Evolutionary conservation across 2,329 filamentous ascomycete species (phyloP), one percentile per base, ranked within the genome.

Genomic region (Berkeleyomyces basicola): DNA sequence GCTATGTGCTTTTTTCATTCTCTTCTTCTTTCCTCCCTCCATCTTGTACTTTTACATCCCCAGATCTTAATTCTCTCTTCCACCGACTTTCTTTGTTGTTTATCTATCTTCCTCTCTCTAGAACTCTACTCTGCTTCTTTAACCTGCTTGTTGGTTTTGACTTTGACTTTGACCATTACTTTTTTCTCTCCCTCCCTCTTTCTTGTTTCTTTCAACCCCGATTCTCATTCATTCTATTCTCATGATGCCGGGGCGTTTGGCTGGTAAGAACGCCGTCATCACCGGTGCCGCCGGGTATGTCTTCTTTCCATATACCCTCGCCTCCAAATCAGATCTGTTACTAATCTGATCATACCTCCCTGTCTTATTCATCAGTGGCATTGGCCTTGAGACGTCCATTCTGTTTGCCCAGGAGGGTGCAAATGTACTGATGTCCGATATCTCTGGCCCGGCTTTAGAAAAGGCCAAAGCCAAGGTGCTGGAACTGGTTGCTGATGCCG

Each of bases 351-450:
- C 44, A 47, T 16, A 55, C 51, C 10, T 59, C 10, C 33, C 16
- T 59, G 14, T 58, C 40, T 49, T 36, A 16, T 31, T 31, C 43
- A 7, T 31, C 70, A 91, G 91, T 70, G 91, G 91, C 70, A 96
- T 96, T 70, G 91, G 91, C 67, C 86, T 96, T 58, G 90, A 96
- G 77, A 96, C 91, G 1, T 82, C 82, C 63, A 91, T 96, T 68
- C 86, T 96, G 64, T 95, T 96, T 71, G 86, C 85, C 65, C 87
- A 87, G 67, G 91, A 96, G 77, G 91, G 90, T 66, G 91, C 90
- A 70, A 86, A 82, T 66, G 83, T 96, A 63, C 77, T 96, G 67
- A 84, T 96, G 82, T 82, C 87, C 65, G 91, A 96, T 71, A 89
- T 95, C 68, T 92, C 89, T 3, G 81, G 79, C 53, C 82, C 85